Base-by-base conservation (phyloP, 106 monocot species). In the Allium sativum region DNA sequence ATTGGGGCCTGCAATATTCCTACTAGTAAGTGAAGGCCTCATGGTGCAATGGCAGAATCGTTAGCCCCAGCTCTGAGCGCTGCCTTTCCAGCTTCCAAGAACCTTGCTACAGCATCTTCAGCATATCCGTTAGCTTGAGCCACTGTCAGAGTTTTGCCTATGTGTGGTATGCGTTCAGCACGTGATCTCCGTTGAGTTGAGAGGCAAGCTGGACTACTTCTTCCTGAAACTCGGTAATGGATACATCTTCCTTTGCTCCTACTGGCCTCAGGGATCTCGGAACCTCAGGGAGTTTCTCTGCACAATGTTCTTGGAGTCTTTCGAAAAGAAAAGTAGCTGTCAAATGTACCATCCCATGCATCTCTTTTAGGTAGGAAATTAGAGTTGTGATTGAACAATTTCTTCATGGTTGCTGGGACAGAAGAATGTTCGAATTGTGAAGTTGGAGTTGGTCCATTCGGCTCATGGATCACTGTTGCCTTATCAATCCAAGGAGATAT, bases 141-240 rank as follows among this genome's bases (percentile, higher is more conserved):
- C 20, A 95, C 95, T 0, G 71, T 77, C 90, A 95, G 74, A 64
- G 73, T 68, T 70, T 73, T 82, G 19, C 95, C 95, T 6, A 95
- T 90, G 69, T 84, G 68, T 31, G 95, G 95, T 92, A 92, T 13
- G 78, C 61, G 67, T 84, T 87, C 7, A 92, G 87, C 8, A 92
- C 84, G 62, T 95, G 90, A 42, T 95, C 95, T 6, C 95, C 95
- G 59, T 72, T 87, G 40, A 95, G 81, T 76, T 95, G 95, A 1
- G 95, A 95, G 4, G 95, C 95, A 15, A 95, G 95, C 52, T 95
- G 95, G 31, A 95, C 86, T 65, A 95, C 66, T 66, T 95, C 95
- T 58, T 79, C 70, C 58, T 95, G 95, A 64, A 95, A 95, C 57
- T 84, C 90, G 6, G 95, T 79, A 3, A 89, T 79, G 21, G 65